Conservation (phyloP, 2,329 filamentous ascomycete genomes). For the Colletotrichum truncatum region DNA sequence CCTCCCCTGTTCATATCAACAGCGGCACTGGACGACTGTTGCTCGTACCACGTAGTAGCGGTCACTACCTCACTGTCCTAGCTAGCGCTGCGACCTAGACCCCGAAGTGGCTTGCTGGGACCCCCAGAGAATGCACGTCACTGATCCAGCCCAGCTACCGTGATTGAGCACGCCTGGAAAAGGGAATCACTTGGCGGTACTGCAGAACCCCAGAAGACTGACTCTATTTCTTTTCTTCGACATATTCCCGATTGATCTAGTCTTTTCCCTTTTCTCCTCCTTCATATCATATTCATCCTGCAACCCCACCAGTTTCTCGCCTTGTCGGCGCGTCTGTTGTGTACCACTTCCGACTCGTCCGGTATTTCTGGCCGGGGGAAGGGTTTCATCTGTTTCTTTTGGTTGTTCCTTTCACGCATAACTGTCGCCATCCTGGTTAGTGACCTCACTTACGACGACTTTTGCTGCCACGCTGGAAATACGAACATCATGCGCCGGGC, state of each 20-base stretch:
- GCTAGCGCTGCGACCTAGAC: background rate
- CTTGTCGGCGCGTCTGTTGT: background rate
- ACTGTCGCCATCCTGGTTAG: conserved; percentile 14
- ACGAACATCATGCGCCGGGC: conserved; percentile 28
- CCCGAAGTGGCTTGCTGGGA: too few species aligned
- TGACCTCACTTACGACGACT: conserved; percentile 21
- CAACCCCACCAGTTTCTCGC: background rate
- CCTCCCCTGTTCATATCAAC: conserved; percentile 1
- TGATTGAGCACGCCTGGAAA: too few species aligned
- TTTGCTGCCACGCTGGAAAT: conserved; percentile 8
- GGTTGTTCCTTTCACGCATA: background rate
- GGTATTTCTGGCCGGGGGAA: background rate
- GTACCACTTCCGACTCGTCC: background rate
- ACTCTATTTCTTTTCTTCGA: background rate
- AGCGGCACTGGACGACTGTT: background rate
- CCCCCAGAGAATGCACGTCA: conserved; percentile 18
- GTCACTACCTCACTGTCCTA: too few species aligned
- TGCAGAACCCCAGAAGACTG: background rate
- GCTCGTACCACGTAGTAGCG: too few species aligned
- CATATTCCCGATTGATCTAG: background rate
- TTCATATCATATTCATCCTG: too few species aligned
- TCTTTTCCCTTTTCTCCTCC: background rate
- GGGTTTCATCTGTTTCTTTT: background rate
- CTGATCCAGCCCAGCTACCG: background rate
- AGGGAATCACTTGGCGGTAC: background rate